A percentile compares a stretch with the other conserved stretches of the same genome.
phyloP scores from a whole-genome alignment of 2,329 filamentous ascomycete genomes.

The Pezicula radicicola region DNA sequence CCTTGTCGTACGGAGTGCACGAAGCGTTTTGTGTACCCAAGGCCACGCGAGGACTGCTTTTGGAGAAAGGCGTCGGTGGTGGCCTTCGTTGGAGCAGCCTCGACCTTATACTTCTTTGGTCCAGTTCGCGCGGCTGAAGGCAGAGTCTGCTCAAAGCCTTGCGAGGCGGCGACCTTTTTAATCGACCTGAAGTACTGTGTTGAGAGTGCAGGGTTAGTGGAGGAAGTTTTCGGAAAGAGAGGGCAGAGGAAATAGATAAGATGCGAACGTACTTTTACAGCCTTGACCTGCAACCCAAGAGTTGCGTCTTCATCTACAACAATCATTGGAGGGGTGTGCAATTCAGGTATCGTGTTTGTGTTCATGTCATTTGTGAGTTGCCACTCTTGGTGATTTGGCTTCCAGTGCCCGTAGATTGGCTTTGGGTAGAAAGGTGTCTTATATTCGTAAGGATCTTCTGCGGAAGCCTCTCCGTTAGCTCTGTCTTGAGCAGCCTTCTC shows the following conservation, averaged over 20 bases:
- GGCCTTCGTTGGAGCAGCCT: constrained; percentile 10
- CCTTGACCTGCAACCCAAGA: constrained; percentile 70
- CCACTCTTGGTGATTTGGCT: too few species aligned
- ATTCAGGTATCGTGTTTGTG: constrained; percentile 33
- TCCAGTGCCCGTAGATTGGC: too few species aligned
- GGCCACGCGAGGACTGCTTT: too few species aligned
- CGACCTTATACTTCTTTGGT: constrained; percentile 23
- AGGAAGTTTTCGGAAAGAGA: constrained; percentile 8
- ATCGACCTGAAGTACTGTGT: constrained; percentile 69
- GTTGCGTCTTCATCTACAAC: constrained; percentile 81
- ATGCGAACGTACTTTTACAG: constrained; percentile 50
- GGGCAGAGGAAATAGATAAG: neutral
- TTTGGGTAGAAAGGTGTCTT: too few species aligned
- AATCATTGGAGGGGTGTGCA: constrained; percentile 78
- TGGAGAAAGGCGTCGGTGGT: too few species aligned
- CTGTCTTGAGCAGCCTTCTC: too few species aligned
- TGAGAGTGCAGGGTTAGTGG: neutral
- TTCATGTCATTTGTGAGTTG: too few species aligned
- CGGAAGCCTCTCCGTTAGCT: too few species aligned
- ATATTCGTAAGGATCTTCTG: too few species aligned
- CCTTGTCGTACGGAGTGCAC: too few species aligned
- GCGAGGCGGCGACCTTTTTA: constrained; percentile 57
- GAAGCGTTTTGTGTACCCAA: too few species aligned
- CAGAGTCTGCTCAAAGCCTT: constrained; percentile 56
- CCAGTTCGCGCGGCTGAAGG: constrained; percentile 54